These are phyloP conservation scores for Loxodes magnus DNA, from an alignment of 73 alveolate species.

Conservation along the genomic window DNA sequence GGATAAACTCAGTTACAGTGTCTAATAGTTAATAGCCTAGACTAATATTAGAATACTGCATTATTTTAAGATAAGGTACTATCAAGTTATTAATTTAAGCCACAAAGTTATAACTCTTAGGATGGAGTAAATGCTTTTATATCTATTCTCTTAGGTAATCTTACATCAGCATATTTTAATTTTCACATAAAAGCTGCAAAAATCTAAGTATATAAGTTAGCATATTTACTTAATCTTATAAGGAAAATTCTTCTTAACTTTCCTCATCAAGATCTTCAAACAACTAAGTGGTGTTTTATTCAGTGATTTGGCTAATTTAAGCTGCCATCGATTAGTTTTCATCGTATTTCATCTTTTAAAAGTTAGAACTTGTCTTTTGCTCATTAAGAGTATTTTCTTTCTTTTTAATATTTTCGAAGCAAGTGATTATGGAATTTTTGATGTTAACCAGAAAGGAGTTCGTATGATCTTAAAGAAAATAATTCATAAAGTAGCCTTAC, in stretches of 20 bases:
- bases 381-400: too few relatives aligned
- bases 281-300: too few relatives aligned
- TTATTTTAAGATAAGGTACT: slow-evolving; percentile 26
- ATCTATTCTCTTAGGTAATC: slow-evolving; percentile 52
- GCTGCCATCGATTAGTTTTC: too few relatives aligned
- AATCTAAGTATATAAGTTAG: slow-evolving; percentile 61
- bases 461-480: slow-evolving; percentile 21
- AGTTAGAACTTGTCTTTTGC: too few relatives aligned
- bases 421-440: slow-evolving; percentile 15
- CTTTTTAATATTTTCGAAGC: slow-evolving; percentile 19
- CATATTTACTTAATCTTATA: too few relatives aligned
- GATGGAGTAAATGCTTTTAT: slow-evolving; percentile 40
- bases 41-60: too few relatives aligned
- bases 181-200: slow-evolving; percentile 64
- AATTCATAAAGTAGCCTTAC: slow-evolving; percentile 21
- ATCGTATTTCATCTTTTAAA: too few relatives aligned
- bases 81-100: slow-evolving; percentile 19
- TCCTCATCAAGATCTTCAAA: too few relatives aligned
- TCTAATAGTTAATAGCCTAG: slow-evolving; percentile 56
- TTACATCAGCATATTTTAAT: slow-evolving; percentile 47
- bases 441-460: slow-evolving; percentile 18
- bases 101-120: slow-evolving; percentile 40
- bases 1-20: slow-evolving; percentile 62
- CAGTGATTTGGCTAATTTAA: too few relatives aligned
- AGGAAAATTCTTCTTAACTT: too few relatives aligned